These are phyloP conservation scores for Endocarpon pusillum DNA, from an alignment of 495 filamentous ascomycete species.

Conservation along the genomic window DNA sequence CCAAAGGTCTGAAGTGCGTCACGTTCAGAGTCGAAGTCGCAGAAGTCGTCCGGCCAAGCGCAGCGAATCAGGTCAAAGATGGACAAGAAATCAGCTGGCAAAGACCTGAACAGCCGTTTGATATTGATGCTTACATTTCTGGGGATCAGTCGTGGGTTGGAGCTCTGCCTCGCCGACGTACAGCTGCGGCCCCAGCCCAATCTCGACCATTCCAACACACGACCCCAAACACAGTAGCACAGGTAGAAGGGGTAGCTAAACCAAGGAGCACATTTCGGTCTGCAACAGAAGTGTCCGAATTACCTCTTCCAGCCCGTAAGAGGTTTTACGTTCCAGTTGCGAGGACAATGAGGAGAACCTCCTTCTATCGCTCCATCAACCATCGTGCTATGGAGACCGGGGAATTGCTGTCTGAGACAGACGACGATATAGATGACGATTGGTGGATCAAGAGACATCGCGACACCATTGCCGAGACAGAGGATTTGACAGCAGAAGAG, in stretches of 20 bases:
- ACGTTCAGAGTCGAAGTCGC: background rate
- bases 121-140: slow-evolving; percentile 1
- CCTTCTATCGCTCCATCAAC: background rate
- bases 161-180: background rate
- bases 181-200: too few relatives aligned
- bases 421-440: background rate
- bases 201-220: too few relatives aligned
- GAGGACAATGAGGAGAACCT: background rate
- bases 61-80: slow-evolving; percentile 1
- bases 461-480: background rate
- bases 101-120: background rate
- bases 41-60: background rate
- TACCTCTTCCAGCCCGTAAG: background rate
- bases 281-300: background rate
- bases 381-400: background rate
- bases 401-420: background rate
- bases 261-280: background rate
- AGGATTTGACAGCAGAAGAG: too few relatives aligned
- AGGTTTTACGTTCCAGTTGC: background rate
- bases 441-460: background rate
- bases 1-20: background rate
- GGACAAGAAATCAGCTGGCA: background rate
- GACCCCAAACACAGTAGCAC: too few relatives aligned
- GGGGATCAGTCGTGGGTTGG: background rate
- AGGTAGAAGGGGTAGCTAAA: too few relatives aligned